Evolutionary conservation across 148 eudicot genomes (phyloP).

Genomic region (Polygonum maritimum): DNA sequence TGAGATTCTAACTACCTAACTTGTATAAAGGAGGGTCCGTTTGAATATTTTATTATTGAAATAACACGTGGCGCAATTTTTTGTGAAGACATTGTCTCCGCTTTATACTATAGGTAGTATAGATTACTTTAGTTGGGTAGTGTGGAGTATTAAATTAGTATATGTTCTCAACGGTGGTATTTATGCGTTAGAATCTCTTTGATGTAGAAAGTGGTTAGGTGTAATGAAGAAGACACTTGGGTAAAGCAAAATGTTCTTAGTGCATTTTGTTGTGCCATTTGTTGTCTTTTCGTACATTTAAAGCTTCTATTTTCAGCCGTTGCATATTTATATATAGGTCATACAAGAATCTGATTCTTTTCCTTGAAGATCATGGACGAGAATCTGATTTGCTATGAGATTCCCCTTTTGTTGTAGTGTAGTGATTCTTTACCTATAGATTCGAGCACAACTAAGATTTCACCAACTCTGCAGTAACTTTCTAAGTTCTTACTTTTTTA

Average conservation of each 20-base stretch:
- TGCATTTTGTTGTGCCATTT: conserved; percentile 9
- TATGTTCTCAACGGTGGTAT: background rate
- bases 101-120: too few species aligned
- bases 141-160: too few species aligned
- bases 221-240: background rate
- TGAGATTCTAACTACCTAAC: too few species aligned
- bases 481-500: background rate
- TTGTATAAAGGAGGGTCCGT: too few species aligned
- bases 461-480: too few species aligned
- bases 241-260: background rate
- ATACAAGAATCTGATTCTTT: background rate
- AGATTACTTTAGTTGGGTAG: too few species aligned
- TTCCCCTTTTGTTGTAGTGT: background rate
- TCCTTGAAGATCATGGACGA: background rate
- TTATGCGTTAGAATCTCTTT: conserved; percentile 1
- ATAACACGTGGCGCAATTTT: too few species aligned
- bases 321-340: background rate
- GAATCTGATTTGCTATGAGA: background rate
- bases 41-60: too few species aligned
- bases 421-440: too few species aligned
- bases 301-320: conserved; percentile 6
- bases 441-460: too few species aligned
- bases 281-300: background rate
- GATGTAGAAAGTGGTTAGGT: background rate
- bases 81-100: too few species aligned